Base-by-base conservation (phyloP, 2,329 filamentous ascomycete genomes). In the Monosporascus cannonballus region DNA sequence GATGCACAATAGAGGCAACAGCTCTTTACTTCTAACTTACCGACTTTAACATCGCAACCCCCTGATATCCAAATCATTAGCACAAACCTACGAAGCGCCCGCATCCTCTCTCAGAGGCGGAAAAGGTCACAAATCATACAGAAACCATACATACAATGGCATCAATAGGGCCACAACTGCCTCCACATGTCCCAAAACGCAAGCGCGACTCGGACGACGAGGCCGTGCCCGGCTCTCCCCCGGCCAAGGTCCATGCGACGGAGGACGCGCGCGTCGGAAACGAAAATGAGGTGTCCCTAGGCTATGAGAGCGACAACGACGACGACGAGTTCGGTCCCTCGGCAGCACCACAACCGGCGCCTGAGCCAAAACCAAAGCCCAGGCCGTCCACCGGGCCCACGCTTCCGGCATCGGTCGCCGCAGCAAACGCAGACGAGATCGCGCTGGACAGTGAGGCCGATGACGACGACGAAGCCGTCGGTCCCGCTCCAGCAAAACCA, bases 141-240 rank as follows among this genome's bases (percentile, higher is more conserved):
- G 9, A 25, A n/a, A 24, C n/a, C 25, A 4, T 15, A 70, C 18
- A 20, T 15, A 70, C 18, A 20, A 89, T 89, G 86, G 74, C 84
- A 49, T 83, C 81, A 36, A 84, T 89, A 64, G 87, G 87, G 5
- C 87, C 89, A 15, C 76, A 84, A 55, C 69, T 91, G 24, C 87
- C 89, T 14, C 78, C 86, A 4, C 83, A 88, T 56, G 76, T 87
- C 42, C 65, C 80, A 36, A 86, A 86, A 67, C 78, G 83, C 62
- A 85, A 85, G 63, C 80, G 80, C 62, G 77, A 74, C 4, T 61
- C 73, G 4, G 73, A 76, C 41, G 69, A 76, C 47, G 70, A 73
- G 47, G 61, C 63, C 18, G 60, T 59, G 18, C 57, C 69, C 49
- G 64, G 67, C 34, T 72, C 72, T 6, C 76, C 73, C 38, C 74